Percentiles rank a stretch among this genome's conserved stretches.
Evolutionary conservation across 2,329 filamentous ascomycete species (phyloP).

Genomic region (Sporothrix schenckii): DNA sequence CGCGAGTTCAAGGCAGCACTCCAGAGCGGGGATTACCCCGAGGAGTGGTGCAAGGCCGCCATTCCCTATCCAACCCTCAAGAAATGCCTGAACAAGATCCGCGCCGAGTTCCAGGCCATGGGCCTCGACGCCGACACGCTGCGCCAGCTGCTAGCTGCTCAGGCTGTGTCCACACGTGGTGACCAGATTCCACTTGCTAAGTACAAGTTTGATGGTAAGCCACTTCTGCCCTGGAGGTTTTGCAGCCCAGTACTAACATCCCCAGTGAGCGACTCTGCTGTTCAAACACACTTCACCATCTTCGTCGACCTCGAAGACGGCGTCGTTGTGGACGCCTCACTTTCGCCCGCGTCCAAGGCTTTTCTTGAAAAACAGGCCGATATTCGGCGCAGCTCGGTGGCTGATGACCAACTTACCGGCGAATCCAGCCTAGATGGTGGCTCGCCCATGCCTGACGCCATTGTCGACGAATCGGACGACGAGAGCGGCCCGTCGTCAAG

Average conservation of each 20-base stretch:
- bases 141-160: constrained; percentile 61
- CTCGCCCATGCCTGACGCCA: not conserved
- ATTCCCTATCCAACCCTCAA: constrained; percentile 85
- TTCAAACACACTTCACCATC: constrained; percentile 71
- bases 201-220: constrained; percentile 58
- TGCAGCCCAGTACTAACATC: not conserved
- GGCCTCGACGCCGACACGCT: constrained; percentile 74
- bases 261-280: constrained; percentile 39
- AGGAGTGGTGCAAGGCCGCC: constrained; percentile 71
- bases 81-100: constrained; percentile 83
- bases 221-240: not conserved
- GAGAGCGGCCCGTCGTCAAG: not conserved
- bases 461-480: constrained; percentile 18
- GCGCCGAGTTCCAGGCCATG: constrained; percentile 68
- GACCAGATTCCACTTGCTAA: constrained; percentile 43
- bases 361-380: constrained; percentile 64
- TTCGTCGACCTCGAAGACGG: constrained; percentile 68
- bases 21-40: constrained; percentile 63
- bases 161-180: constrained; percentile 46
- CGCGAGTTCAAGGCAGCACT: constrained; percentile 74
- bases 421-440: not conserved
- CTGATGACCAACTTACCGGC: not conserved
- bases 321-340: constrained; percentile 66
- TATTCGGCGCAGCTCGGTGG: constrained; percentile 27
- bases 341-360: constrained; percentile 65